Evolutionary conservation across 1,139 yeast species (phyloP).

Genomic region (Pichia terricola): DNA sequence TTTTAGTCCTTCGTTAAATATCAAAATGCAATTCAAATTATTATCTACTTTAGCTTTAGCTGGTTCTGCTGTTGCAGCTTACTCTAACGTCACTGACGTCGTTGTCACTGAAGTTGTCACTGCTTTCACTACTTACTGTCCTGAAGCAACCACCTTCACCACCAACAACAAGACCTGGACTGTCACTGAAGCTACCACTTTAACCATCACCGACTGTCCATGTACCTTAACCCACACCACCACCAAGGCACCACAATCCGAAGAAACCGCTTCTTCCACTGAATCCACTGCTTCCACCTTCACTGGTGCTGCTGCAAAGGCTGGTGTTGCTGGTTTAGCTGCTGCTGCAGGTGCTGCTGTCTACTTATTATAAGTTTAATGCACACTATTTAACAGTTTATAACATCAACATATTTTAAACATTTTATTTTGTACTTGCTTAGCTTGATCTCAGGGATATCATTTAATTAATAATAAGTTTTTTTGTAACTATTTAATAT

Average conservation of each 20-base stretch:
- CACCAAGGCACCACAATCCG: slow-evolving; percentile 19
- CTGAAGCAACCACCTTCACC: slow-evolving; percentile 42
- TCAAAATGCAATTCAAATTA: slow-evolving; percentile 28
- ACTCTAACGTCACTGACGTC: slow-evolving; percentile 21
- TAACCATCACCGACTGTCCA: slow-evolving; percentile 50
- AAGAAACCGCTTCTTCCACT: slow-evolving; percentile 16
- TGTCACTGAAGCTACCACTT: slow-evolving; percentile 42
- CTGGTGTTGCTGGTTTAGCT: slow-evolving; percentile 24
- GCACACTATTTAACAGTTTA: neutral
- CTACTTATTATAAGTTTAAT: slow-evolving; percentile 26
- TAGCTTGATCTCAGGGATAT: neutral
- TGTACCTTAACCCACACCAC: slow-evolving; percentile 51
- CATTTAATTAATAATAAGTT: neutral
- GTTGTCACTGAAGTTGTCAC: slow-evolving; percentile 37
- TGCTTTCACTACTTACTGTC: slow-evolving; percentile 52
- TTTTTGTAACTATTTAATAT: too few relatives aligned
- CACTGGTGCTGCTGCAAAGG: slow-evolving; percentile 18
- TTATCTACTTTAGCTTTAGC: slow-evolving; percentile 27
- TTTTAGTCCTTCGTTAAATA: slow-evolving; percentile 22
- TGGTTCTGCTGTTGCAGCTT: slow-evolving; percentile 26
- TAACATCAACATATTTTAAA: neutral
- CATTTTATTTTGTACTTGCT: neutral
- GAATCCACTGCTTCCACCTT: slow-evolving; percentile 13
- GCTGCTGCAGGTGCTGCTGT: slow-evolving; percentile 29
- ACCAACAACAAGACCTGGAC: slow-evolving; percentile 41